Conservation (phyloP, 2,329 filamentous ascomycete species). For the Fusarium illudens region DNA sequence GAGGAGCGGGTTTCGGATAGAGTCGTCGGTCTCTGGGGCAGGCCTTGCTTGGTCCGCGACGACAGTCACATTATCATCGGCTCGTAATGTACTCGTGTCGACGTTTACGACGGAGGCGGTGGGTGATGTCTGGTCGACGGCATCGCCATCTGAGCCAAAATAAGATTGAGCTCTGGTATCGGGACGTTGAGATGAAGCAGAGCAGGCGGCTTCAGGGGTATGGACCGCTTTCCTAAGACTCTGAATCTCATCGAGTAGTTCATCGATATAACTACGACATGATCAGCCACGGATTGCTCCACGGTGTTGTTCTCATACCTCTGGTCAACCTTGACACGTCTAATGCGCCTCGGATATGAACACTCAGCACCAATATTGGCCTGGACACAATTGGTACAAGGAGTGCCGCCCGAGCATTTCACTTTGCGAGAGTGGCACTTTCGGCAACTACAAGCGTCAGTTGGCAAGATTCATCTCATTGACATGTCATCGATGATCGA, state of each 20-base stretch:
- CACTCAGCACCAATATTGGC: constrained; percentile 36
- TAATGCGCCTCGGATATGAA: constrained; percentile 18
- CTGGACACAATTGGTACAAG: constrained; percentile 39
- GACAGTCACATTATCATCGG: neutral
- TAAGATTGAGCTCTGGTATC: neutral
- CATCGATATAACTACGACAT: constrained; percentile 39
- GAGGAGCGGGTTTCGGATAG: constrained; percentile 1
- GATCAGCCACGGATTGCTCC: neutral
- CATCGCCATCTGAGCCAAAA: neutral
- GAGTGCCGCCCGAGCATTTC: constrained; percentile 41
- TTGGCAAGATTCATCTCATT: neutral
- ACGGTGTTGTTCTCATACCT: constrained; percentile 11
- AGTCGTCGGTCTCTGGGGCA: neutral
- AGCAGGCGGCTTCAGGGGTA: neutral
- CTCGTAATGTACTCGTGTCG: neutral
- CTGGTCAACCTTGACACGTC: constrained; percentile 38
- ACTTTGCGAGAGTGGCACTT: constrained; percentile 43
- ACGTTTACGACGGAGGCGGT: neutral
- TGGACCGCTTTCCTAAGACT: constrained; percentile 15
- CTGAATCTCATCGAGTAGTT: constrained; percentile 41
- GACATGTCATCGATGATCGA: neutral
- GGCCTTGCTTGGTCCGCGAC: neutral
- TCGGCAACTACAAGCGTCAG: constrained; percentile 28
- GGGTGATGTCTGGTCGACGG: neutral
- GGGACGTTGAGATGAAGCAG: neutral